phyloP scores from a whole-genome alignment of 352 stramenopile genomes.

The Pythium brassicae region DNA sequence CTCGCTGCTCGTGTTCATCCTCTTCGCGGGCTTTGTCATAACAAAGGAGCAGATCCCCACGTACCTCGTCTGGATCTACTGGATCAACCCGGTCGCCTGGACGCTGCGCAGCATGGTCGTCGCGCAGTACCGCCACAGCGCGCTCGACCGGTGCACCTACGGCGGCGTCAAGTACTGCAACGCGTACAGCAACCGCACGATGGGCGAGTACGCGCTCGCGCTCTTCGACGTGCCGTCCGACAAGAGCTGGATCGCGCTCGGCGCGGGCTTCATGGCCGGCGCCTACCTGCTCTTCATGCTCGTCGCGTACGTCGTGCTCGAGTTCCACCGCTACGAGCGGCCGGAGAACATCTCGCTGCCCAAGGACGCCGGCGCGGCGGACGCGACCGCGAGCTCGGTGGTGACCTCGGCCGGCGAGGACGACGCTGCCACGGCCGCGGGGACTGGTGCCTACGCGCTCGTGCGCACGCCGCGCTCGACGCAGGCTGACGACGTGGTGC shows the following conservation, averaged over 20 bases:
- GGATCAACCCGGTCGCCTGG: constrained; percentile 65
- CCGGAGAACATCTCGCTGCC: constrained; percentile 38
- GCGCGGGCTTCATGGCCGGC: constrained; percentile 39
- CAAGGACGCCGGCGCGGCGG: constrained; percentile 11
- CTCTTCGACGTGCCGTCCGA: constrained; percentile 43
- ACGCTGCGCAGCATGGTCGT: constrained; percentile 36
- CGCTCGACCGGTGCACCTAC: constrained; percentile 35
- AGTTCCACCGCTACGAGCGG: constrained; percentile 59
- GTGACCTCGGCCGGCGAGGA: constrained; percentile 5
- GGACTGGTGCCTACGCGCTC: constrained; percentile 21
- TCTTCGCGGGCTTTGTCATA: constrained; percentile 64
- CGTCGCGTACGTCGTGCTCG: constrained; percentile 39
- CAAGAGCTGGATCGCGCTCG: constrained; percentile 37
- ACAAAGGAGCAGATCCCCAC: constrained; percentile 45
- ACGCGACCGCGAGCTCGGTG: constrained; percentile 3
- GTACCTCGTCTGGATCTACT: constrained; percentile 72
- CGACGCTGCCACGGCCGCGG: not conserved
- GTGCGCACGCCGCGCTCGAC: constrained; percentile 18
- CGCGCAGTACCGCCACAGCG: constrained; percentile 36
- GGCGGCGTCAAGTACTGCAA: constrained; percentile 37
- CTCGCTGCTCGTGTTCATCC: constrained; percentile 53
- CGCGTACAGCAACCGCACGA: constrained; percentile 25
- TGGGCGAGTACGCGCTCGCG: constrained; percentile 45
- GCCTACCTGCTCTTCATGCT: constrained; percentile 57
- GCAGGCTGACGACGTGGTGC: constrained; percentile 17